Evolutionary conservation across 106 monocot species (phyloP), one percentile per base, ranked within the genome.

Genomic region (Chionographis japonica): DNA sequence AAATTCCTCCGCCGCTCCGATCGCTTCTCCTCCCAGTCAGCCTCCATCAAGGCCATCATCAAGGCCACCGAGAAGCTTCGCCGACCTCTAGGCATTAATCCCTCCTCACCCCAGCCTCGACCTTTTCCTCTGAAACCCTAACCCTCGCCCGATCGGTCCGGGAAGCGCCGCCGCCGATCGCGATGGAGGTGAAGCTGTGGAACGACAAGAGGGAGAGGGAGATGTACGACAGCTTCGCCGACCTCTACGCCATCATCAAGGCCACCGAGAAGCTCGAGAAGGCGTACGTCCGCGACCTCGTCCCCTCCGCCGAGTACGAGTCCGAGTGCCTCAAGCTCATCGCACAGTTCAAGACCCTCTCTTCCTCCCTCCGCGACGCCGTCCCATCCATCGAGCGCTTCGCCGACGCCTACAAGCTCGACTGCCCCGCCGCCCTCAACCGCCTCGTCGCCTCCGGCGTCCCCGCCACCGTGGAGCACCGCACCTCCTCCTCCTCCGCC

Each of bases 201-300:
- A 75, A 86, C 68, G 89, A 92, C 71, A 95, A 95, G 85, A 58
- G 76, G 37, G 91, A 91, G 78, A 69, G 88, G 49, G 91, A 88
- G 77, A 75, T 84, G 76, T 88, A 81, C 79, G 95, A 95, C 70
- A 86, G 81, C 81, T 74, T 88, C 61, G 91, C 95, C 4, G 95
- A 95, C 60, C 91, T 95, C 13, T 95, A 84, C 77, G 91, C 91
- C 35, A 95, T 95, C 74, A 86, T 91, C 84, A 88, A 84, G 66
- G 84, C 95, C 16, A 83, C 88, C 37, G 91, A 95, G 79, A 91
- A 91, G 86, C 88, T 95, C 18, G 91, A 95, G 81, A 88, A 89
- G 62, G 83, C 91, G 4, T 95, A 91, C 86, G 88, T 95, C 52
- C 88, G 91, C 27, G 95, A 95, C 65, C 91, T 95, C 60, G 88